phyloP scores from a whole-genome alignment of 768 basidiomycete genomes.

The Mycena olivaceomarginata region DNA sequence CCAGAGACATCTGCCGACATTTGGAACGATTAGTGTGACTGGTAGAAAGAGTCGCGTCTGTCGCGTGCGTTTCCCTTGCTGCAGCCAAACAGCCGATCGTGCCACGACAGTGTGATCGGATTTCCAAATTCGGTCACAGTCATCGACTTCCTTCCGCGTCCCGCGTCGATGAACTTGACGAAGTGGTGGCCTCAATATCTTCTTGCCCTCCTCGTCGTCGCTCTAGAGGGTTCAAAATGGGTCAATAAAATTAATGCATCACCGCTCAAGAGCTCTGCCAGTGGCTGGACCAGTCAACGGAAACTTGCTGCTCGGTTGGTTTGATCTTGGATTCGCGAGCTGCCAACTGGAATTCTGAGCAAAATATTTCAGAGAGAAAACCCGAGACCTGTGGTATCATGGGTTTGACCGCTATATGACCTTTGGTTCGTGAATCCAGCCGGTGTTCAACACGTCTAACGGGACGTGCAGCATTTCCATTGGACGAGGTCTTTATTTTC shows the following conservation, averaged over 20 bases:
- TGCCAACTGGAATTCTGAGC: not conserved
- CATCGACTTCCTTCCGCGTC: not conserved
- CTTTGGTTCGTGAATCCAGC: constrained; percentile 70
- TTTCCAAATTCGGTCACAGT: not conserved
- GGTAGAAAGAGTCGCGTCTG: not conserved
- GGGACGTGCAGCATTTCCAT: constrained; percentile 80
- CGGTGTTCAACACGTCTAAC: constrained; percentile 18
- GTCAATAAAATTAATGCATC: constrained; percentile 56
- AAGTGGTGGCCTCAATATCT: constrained; percentile 72
- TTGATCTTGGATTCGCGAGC: not conserved
- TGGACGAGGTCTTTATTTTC: constrained; percentile 80
- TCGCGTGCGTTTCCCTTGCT: not conserved
- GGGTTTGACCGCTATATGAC: constrained; percentile 94
- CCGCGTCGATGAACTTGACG: constrained; percentile 68
- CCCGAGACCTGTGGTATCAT: constrained; percentile 91
- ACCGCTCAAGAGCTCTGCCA: constrained; percentile 51
- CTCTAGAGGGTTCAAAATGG: constrained; percentile 58
- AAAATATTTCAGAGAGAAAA: constrained; percentile 71
- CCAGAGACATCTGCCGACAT: constrained; percentile 68
- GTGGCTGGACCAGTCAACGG: constrained; percentile 73
- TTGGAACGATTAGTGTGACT: not conserved
- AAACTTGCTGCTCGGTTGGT: constrained; percentile 76
- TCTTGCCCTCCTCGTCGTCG: constrained; percentile 60
- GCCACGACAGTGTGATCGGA: constrained; percentile 26
- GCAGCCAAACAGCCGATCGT: not conserved